Conservation (phyloP, 2,329 filamentous ascomycete genomes). For the Boeremia exigua region DNA sequence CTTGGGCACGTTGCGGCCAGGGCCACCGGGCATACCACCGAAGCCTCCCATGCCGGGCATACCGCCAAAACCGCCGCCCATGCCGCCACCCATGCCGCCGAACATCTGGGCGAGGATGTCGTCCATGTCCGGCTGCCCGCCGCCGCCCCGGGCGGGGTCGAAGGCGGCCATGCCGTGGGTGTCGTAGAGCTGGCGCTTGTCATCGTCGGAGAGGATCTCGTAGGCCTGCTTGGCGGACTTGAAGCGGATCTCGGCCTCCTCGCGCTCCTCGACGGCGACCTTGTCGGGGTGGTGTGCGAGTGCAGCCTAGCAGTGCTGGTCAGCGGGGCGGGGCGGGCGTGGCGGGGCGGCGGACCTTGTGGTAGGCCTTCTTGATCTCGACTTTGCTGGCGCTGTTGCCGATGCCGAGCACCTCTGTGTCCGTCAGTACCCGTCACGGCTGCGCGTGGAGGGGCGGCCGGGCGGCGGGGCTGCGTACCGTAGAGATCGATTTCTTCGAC, state of each 20-base stretch:
- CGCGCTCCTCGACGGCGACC: conserved; percentile 82
- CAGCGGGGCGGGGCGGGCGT: conserved; percentile 6
- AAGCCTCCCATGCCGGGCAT: conserved; percentile 72
- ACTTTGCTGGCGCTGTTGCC: conserved; percentile 73
- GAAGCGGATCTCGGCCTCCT: conserved; percentile 88
- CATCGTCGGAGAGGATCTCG: conserved; percentile 95
- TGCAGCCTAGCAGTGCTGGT: conserved; percentile 66
- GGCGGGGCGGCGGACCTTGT: conserved; percentile 70
- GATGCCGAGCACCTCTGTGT: conserved; percentile 78
- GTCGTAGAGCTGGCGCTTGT: conserved; percentile 92
- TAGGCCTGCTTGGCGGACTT: conserved; percentile 93
- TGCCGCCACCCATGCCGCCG: conserved; percentile 59
- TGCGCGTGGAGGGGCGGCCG: background rate
- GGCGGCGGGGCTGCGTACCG: conserved; percentile 38
- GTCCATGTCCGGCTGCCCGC: conserved; percentile 77
- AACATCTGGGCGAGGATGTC: conserved; percentile 96
- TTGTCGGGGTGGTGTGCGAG: conserved; percentile 94
- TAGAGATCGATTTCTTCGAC: conserved; percentile 66
- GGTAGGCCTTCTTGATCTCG: conserved; percentile 94
- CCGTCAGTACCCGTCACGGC: background rate
- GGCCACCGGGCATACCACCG: conserved; percentile 56
- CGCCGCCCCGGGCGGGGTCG: conserved; percentile 73
- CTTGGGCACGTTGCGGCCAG: conserved; percentile 60
- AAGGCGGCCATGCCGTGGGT: conserved; percentile 96
- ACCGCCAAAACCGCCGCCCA: conserved; percentile 55